A percentile compares a stretch with the other conserved stretches of the same genome.
Evolutionary conservation across 148 eudicot genomes (phyloP).

Genomic region (Rhododendron ovatum): DNA sequence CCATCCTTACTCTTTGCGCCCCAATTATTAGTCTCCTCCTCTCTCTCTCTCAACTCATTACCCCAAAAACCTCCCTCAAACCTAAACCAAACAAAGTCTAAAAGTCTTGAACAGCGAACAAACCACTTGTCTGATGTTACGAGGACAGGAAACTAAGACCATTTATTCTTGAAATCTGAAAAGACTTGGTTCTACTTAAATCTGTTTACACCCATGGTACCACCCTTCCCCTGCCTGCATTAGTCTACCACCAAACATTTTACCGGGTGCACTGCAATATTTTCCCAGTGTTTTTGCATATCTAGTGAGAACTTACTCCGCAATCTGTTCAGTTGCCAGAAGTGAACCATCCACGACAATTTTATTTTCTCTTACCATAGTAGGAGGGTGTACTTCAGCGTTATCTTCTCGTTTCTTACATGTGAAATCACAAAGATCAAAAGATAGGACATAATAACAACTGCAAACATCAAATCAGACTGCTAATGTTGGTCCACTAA

Average conservation of each 20-base stretch:
- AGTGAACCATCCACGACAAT: background rate
- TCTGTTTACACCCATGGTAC: background rate
- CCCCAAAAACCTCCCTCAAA: too few species aligned
- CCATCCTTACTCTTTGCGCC: too few species aligned
- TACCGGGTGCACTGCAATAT: background rate
- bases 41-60: too few species aligned
- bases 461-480: background rate
- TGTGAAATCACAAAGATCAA: background rate
- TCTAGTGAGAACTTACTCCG: background rate
- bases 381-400: background rate
- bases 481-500: background rate
- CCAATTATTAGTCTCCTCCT: too few species aligned
- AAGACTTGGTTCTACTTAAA: background rate
- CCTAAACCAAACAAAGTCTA: too few species aligned
- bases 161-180: background rate
- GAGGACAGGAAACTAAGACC: background rate
- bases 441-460: background rate
- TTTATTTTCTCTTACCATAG: background rate
- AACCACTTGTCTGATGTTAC: background rate
- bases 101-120: background rate
- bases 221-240: background rate
- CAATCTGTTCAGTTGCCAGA: background rate
- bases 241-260: background rate
- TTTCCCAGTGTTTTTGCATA: background rate
- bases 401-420: background rate